A percentile compares a stretch with the other conserved stretches of the same genome.
Evolutionary conservation across 2,329 filamentous ascomycete genomes (phyloP).

Genomic region (Trichoderma polysporum): DNA sequence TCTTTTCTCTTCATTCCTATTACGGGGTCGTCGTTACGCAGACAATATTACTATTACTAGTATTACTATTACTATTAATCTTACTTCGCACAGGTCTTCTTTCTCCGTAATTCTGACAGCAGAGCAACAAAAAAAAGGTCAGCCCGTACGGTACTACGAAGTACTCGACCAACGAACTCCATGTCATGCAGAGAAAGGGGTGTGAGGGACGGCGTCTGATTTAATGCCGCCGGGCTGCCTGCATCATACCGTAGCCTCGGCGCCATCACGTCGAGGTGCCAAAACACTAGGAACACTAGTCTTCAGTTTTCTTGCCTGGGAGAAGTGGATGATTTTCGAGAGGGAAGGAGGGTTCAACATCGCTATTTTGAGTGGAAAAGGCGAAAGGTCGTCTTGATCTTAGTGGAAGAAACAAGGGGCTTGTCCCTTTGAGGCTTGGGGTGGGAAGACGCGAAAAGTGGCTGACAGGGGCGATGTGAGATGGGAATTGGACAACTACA

Average conservation of each 20-base stretch:
- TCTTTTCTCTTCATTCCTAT: background rate
- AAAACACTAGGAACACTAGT: too few species aligned
- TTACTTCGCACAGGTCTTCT: background rate
- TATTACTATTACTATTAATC: background rate
- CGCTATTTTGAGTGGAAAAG: background rate
- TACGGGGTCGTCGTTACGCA: constrained; percentile 6
- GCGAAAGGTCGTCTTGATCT: background rate
- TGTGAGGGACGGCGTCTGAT: background rate
- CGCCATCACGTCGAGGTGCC: background rate
- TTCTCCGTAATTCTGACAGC: background rate
- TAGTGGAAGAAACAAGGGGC: background rate
- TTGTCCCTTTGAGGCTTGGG: background rate
- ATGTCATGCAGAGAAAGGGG: background rate
- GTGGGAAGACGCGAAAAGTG: constrained; percentile 10
- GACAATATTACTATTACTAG: background rate
- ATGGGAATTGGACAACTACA: constrained; percentile 19
- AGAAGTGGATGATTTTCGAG: background rate
- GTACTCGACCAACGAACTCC: background rate
- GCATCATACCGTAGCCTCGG: background rate
- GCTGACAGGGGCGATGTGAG: constrained; percentile 10
- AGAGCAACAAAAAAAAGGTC: background rate
- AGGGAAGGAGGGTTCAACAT: background rate
- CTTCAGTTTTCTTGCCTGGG: background rate
- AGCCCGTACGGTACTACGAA: background rate
- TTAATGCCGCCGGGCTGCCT: background rate